These are phyloP conservation scores for Barbatosphaeria neglecta DNA, from an alignment of 495 filamentous ascomycete genomes.

Conservation along the genomic window DNA sequence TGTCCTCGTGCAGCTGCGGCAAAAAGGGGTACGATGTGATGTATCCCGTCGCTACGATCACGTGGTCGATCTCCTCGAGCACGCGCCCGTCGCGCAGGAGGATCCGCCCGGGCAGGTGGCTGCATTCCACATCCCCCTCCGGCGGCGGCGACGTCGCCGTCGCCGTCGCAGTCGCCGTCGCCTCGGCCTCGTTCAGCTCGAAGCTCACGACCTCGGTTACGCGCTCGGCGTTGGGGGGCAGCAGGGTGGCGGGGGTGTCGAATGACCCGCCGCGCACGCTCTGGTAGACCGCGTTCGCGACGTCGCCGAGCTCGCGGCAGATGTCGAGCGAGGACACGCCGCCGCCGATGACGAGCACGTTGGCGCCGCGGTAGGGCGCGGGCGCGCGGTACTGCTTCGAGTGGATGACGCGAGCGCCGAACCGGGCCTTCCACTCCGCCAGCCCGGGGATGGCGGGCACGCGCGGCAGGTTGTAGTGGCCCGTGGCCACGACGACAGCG, in stretches of 20 bases:
- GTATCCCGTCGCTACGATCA: constrained; percentile 56
- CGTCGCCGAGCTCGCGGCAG: constrained; percentile 39
- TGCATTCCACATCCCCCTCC: too few relatives aligned
- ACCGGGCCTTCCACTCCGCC: constrained; percentile 37
- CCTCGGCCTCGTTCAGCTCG: constrained; percentile 3
- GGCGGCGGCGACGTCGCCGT: too few relatives aligned
- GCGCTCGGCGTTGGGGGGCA: constrained; percentile 38
- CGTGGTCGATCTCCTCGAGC: constrained; percentile 38
- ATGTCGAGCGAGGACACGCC: constrained; percentile 52
- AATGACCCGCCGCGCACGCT: constrained; percentile 45
- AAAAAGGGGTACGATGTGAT: constrained; percentile 50
- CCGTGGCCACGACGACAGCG: constrained; percentile 44
- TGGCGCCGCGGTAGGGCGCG: constrained; percentile 32
- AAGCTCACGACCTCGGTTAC: constrained; percentile 37
- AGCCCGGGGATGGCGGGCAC: constrained; percentile 46
- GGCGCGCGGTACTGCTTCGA: constrained; percentile 51
- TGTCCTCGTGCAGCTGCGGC: constrained; percentile 28
- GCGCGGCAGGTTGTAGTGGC: constrained; percentile 46
- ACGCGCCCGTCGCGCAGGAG: constrained; percentile 24
- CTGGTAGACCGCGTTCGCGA: constrained; percentile 44
- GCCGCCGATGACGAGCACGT: constrained; percentile 47
- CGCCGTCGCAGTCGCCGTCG: neutral
- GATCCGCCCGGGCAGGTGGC: constrained; percentile 10
- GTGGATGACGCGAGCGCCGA: constrained; percentile 41
- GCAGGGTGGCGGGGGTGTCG: constrained; percentile 36